phyloP scores from a whole-genome alignment of 805 yeast genomes.

The Teunomyces funiuensis region DNA sequence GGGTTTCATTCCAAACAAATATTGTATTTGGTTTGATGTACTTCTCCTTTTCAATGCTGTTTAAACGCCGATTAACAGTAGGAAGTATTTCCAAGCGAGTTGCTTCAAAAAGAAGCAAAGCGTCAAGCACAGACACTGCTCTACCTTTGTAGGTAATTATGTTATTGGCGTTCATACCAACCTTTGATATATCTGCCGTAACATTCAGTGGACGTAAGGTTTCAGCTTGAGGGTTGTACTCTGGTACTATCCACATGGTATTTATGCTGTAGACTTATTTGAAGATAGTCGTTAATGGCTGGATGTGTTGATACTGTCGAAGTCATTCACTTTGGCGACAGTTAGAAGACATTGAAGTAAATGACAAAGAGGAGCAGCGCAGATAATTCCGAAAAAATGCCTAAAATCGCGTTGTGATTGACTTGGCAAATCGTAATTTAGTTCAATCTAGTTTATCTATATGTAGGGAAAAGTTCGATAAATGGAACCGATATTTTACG shows the following conservation, averaged over 20 bases:
- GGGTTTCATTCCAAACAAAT: constrained; percentile 71
- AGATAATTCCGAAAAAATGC: constrained; percentile 1
- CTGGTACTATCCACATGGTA: constrained; percentile 9
- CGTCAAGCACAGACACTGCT: constrained; percentile 58
- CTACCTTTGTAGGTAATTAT: constrained; percentile 55
- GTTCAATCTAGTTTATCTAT: constrained; percentile 2
- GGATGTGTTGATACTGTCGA: background rate
- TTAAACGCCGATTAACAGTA: constrained; percentile 56
- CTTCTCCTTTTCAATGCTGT: constrained; percentile 50
- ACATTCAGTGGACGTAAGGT: background rate
- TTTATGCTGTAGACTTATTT: background rate
- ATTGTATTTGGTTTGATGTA: constrained; percentile 58
- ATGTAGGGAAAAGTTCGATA: background rate
- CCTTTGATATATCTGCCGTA: background rate
- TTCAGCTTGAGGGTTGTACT: constrained; percentile 7
- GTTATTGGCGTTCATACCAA: background rate
- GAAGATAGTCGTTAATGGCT: background rate
- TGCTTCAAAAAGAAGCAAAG: constrained; percentile 65
- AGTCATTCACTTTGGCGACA: background rate
- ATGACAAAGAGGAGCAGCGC: constrained; percentile 4
- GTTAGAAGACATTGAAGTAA: background rate
- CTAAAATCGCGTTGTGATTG: constrained; percentile 2
- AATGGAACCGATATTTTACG: background rate
- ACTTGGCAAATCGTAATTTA: constrained; percentile 1
- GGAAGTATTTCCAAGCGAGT: constrained; percentile 57